phyloP scores from a whole-genome alignment of 352 stramenopile species.

The Plasmopara muralis region DNA sequence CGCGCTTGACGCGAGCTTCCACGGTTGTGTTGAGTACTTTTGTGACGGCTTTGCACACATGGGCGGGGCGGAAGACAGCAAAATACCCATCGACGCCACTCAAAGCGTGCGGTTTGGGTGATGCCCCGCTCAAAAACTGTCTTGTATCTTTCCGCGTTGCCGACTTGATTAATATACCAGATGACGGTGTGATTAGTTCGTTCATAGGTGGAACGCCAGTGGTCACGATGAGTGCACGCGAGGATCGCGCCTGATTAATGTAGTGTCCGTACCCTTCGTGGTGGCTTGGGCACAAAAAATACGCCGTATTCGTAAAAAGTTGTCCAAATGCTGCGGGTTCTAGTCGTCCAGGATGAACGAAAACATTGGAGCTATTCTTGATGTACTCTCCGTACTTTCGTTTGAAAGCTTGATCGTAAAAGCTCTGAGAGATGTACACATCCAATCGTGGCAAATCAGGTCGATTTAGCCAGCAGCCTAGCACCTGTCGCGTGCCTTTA shows the following conservation, averaged over 20 bases:
- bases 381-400: slow-evolving; percentile 18
- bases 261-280: slow-evolving; percentile 60
- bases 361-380: slow-evolving; percentile 22
- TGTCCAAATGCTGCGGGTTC: slow-evolving; percentile 29
- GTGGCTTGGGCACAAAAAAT: slow-evolving; percentile 48
- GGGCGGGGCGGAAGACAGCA: slow-evolving; percentile 23
- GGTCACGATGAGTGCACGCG: slow-evolving; percentile 40
- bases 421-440: slow-evolving; percentile 22
- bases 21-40: slow-evolving; percentile 26
- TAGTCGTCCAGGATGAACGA: slow-evolving; percentile 28
- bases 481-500: slow-evolving; percentile 42
- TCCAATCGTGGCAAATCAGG: slow-evolving; percentile 38
- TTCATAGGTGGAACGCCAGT: slow-evolving; percentile 55
- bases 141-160: slow-evolving; percentile 9
- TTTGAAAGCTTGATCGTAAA: slow-evolving; percentile 12
- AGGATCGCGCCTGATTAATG: slow-evolving; percentile 55
- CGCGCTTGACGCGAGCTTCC: slow-evolving; percentile 23
- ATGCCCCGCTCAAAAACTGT: slow-evolving; percentile 36
- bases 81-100: slow-evolving; percentile 34
- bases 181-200: slow-evolving; percentile 38
- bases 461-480: slow-evolving; percentile 46
- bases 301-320: slow-evolving; percentile 32
- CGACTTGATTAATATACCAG: slow-evolving; percentile 33
- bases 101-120: slow-evolving; percentile 24
- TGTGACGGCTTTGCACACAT: slow-evolving; percentile 38